Evolutionary conservation across 2,329 filamentous ascomycete species (phyloP).

Genomic region (Ceratocystis variospora): DNA sequence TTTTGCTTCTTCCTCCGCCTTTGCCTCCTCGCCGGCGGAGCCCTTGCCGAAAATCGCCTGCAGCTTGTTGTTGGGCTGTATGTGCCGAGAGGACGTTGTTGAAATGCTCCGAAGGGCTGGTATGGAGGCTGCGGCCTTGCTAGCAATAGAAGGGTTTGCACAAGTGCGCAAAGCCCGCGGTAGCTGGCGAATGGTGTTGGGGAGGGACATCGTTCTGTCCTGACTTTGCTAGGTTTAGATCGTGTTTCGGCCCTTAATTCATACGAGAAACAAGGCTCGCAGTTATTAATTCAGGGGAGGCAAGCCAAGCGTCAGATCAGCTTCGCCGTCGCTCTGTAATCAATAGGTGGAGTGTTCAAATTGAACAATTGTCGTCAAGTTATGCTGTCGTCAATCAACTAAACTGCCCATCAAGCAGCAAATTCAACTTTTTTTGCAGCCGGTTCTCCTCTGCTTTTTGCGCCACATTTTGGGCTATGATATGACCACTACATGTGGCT

Average conservation of each 20-base stretch:
- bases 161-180: constrained; percentile 27
- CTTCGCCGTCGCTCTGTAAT: constrained; percentile 1
- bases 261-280: too few relatives aligned
- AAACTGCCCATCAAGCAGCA: not conserved
- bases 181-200: constrained; percentile 30
- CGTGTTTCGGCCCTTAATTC: not conserved
- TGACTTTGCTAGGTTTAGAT: not conserved
- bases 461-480: not conserved
- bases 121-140: constrained; percentile 4
- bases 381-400: not conserved
- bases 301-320: not conserved
- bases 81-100: constrained; percentile 8
- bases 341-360: not conserved
- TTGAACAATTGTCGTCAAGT: not conserved
- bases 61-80: not conserved
- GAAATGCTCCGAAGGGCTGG: not conserved
- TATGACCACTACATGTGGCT: not conserved
- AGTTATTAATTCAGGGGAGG: not conserved
- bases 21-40: constrained; percentile 17
- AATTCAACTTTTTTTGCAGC: constrained; percentile 12
- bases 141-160: constrained; percentile 23
- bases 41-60: constrained; percentile 22
- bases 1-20: constrained; percentile 21
- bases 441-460: not conserved
- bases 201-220: constrained; percentile 8